Conservation (phyloP, 2,329 filamentous ascomycete species). For the Exophiala sp. region DNA sequence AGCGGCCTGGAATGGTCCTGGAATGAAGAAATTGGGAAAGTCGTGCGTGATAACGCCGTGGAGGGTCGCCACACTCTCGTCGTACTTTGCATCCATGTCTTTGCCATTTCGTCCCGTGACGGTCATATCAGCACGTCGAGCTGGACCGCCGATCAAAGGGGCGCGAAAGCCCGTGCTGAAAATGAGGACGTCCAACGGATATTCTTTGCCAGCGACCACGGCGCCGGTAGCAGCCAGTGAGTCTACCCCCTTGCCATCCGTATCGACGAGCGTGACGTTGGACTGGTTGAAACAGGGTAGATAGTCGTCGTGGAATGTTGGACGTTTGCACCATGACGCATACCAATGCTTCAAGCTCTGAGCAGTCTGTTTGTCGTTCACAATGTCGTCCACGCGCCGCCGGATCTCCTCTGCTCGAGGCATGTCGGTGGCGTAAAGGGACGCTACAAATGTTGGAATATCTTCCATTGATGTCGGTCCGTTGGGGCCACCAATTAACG, state of each 20-base stretch:
- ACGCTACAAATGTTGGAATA: slow-evolving; percentile 13
- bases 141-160: slow-evolving; percentile 28
- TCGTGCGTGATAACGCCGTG: slow-evolving; percentile 49
- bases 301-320: slow-evolving; percentile 54
- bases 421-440: slow-evolving; percentile 37
- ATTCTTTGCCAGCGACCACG: slow-evolving; percentile 46
- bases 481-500: not conserved
- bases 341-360: slow-evolving; percentile 57
- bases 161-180: slow-evolving; percentile 44
- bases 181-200: slow-evolving; percentile 48
- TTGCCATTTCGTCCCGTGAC: slow-evolving; percentile 46
- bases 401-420: slow-evolving; percentile 45
- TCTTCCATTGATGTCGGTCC: not conserved
- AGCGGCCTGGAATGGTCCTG: slow-evolving; percentile 42
- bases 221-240: slow-evolving; percentile 45
- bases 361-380: slow-evolving; percentile 51
- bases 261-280: slow-evolving; percentile 40
- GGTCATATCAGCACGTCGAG: slow-evolving; percentile 34
- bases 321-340: slow-evolving; percentile 59
- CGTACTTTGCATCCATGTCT: slow-evolving; percentile 48
- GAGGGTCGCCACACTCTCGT: slow-evolving; percentile 47
- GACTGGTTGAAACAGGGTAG: slow-evolving; percentile 36
- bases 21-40: slow-evolving; percentile 57
- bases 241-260: slow-evolving; percentile 51
- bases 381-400: slow-evolving; percentile 44